Conservation (phyloP, 1,139 yeast species). For the Hanseniaspora uvarum region DNA sequence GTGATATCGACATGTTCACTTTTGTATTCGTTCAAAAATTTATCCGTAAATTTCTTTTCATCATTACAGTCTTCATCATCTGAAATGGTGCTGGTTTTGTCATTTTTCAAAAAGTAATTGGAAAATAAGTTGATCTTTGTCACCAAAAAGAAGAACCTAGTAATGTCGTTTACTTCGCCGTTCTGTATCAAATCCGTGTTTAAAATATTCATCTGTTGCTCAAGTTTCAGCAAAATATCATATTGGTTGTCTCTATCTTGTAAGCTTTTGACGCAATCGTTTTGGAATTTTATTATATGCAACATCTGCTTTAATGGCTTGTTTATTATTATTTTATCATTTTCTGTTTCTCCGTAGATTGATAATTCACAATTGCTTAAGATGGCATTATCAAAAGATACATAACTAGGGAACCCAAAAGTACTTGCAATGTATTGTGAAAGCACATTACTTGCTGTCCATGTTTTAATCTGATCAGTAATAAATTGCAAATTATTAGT, state of each 20-base stretch:
- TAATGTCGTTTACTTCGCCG: constrained; percentile 46
- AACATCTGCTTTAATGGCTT: constrained; percentile 58
- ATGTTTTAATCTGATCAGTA: constrained; percentile 72
- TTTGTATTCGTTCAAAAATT: constrained; percentile 5
- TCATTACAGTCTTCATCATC: constrained; percentile 1
- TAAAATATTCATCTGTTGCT: constrained; percentile 62
- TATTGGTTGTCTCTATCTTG: constrained; percentile 68
- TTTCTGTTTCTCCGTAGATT: constrained; percentile 23
- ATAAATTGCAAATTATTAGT: constrained; percentile 40
- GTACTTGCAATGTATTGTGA: constrained; percentile 85
- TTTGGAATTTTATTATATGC: constrained; percentile 74
- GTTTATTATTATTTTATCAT: constrained; percentile 42
- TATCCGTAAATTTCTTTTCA: constrained; percentile 22
- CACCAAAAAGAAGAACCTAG: constrained; percentile 58
- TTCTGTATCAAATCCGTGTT: constrained; percentile 42
- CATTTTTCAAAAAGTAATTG: constrained; percentile 60
- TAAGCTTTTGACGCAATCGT: constrained; percentile 68
- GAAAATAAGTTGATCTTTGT: constrained; percentile 72
- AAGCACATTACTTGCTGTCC: constrained; percentile 87
- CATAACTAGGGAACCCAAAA: constrained; percentile 89
- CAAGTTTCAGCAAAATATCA: constrained; percentile 60
- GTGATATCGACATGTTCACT: constrained; percentile 33
- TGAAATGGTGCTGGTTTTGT: neutral
- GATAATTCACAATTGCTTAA: constrained; percentile 38
- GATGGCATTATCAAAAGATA: constrained; percentile 68